phyloP scores from a whole-genome alignment of 177 flowering plant species.

The Vitis hybrid region DNA sequence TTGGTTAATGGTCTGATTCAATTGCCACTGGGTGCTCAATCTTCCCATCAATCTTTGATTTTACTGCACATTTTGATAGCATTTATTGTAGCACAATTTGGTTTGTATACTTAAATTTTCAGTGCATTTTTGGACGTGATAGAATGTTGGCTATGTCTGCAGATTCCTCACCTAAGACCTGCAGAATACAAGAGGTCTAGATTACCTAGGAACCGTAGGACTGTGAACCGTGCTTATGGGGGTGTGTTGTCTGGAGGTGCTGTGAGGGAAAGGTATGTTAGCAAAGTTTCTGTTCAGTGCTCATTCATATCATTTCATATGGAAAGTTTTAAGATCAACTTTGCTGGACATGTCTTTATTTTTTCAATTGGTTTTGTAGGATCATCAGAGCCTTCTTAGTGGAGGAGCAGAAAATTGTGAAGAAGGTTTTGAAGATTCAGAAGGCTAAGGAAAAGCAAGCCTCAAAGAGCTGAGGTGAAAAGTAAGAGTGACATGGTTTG shows the following conservation, averaged over 20 bases:
- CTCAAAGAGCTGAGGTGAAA: conserved; percentile 34
- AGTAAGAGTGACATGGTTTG: conserved; percentile 8
- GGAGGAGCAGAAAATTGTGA: conserved; percentile 79
- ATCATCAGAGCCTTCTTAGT: conserved; percentile 72
- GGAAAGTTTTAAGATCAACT: neutral
- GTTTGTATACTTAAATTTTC: neutral
- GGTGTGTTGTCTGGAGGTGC: conserved; percentile 83
- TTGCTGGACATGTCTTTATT: neutral
- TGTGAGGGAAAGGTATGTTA: conserved; percentile 64
- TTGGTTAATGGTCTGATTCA: no score
- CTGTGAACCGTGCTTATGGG: conserved; percentile 81
- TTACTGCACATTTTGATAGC: neutral
- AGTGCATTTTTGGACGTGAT: neutral
- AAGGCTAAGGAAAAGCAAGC: conserved; percentile 68
- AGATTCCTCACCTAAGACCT: conserved; percentile 88
- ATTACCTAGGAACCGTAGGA: conserved; percentile 67
- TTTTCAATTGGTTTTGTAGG: conserved; percentile 28
- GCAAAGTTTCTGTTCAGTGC: neutral
- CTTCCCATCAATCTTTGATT: neutral
- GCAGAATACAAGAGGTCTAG: conserved; percentile 80
- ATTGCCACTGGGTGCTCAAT: no score
- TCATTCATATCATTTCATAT: neutral
- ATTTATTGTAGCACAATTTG: neutral
- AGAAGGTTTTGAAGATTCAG: conserved; percentile 79
- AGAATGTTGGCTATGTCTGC: neutral